Evolutionary conservation across 2,329 filamentous ascomycete species (phyloP), one percentile per base, ranked within the genome.

Genomic region (Colletotrichum coccodes): DNA sequence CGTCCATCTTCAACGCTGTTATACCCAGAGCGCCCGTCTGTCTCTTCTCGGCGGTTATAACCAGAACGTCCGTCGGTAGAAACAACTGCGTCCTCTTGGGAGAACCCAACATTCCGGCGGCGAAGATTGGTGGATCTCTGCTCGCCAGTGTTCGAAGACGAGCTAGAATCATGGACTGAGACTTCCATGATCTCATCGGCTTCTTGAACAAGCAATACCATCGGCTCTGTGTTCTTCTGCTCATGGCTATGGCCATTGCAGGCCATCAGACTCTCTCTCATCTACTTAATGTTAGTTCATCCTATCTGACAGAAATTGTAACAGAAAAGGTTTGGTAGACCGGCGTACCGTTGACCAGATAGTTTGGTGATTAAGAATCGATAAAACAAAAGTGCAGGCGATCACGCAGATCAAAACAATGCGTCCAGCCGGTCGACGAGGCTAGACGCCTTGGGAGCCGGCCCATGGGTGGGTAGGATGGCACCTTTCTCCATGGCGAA

Each of bases 11-110:
- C 18, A 1, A 44, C 26, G 11, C 23, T 52, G 26, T 61, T 52
- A 36, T 53, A 52, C 3, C 59, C 59, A 1, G 59, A 61, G 2
- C 34, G 36, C 1, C 47, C 47, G 4, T 42, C 46, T 6, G 11
- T n/a, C 18, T 61, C 34, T 4, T 47, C 56, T 1, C 47, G 36
- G 6, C 59, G 47, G 9, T 62, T 62, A 38, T 62, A 62, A 9
- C 59, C 59, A 8, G 58, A 60, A 9, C 46, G 58, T 9, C 47
- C 47, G n/a, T 50, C 47, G 4, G 54, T n/a, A 16, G 60, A 44
- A 26, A 21, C 3, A 26, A 9, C n/a, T 6, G 36, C 16, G 28
- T 18, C 49, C 11, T 18, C 38, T 21, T 46, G 16, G 7, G 30
- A 6, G 12, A 5, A 34, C 5, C 6, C 50, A 14, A 3, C 21